Percentiles rank a stretch among this genome's conserved stretches.
phyloP scores from a whole-genome alignment of 1,284 basidiomycete species.

The Coniferiporia sulphurascens region DNA sequence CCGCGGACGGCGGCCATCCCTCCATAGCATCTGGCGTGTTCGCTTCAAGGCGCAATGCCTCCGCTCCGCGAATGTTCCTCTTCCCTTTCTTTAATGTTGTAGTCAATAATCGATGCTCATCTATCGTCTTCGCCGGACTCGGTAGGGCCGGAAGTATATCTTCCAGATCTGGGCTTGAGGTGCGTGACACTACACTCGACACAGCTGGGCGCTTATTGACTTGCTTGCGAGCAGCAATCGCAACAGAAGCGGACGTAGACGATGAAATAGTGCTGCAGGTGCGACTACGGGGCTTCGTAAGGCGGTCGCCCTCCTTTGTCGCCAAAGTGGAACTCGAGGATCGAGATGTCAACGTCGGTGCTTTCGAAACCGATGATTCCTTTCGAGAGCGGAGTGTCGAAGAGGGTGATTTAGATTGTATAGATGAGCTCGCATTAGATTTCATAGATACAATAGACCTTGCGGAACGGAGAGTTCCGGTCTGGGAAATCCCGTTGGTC shows the following conservation, averaged over 20 bases:
- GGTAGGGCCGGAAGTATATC: neutral
- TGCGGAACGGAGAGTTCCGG: neutral
- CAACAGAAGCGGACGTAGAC: neutral
- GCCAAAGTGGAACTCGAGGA: neutral
- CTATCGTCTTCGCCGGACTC: neutral
- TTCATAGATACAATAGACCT: neutral
- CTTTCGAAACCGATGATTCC: neutral
- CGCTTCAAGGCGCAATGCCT: neutral
- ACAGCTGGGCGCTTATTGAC: neutral
- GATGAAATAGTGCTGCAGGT: neutral
- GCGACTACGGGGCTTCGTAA: neutral
- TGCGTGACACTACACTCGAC: neutral
- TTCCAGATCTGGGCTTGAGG: neutral
- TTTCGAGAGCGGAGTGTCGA: neutral
- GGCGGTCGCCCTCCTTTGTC: neutral
- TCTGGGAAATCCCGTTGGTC: neutral
- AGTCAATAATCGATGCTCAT: neutral
- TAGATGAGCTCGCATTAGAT: neutral
- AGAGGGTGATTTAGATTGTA: neutral
- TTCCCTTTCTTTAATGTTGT: neutral
- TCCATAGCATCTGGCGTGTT: conserved; percentile 25
- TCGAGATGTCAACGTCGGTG: too few relatives aligned
- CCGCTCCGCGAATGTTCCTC: neutral
- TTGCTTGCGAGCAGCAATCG: neutral
- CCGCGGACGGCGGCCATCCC: conserved; percentile 38